Base-by-base conservation (phyloP, 2,329 filamentous ascomycete genomes). In the Fusarium siculi region DNA sequence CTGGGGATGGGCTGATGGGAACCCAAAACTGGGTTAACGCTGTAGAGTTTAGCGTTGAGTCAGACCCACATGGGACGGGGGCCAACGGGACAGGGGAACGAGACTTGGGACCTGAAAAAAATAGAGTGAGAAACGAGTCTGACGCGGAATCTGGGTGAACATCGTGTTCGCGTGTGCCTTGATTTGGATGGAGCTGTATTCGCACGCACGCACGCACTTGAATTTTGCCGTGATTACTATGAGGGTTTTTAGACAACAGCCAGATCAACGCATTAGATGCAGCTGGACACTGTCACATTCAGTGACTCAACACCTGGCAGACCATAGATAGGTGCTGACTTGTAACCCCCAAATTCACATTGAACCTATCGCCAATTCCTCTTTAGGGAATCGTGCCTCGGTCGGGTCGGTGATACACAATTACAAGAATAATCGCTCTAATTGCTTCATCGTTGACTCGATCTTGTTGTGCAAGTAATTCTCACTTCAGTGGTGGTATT, bases 321-420 rank as follows among this genome's bases (percentile, higher is more conserved):
- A 12, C 12, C 34, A 9, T 15, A 32, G 12, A 12, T 32, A 40
- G 14, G 4, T 32, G 40, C 21, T 30, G 19, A 11, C 47, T 12
- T 16, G 9, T 40, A 52, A 25, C 60, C 7, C 7, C 34, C 25
- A 39, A 42, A 32, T 11, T 56, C 46, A 40, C 11, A 66, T 32
- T 74, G 72, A 74, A 40, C 68, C 72, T 58, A 74, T 74, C 72
- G 30, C 72, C 72, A 74, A 70, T 63, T 66, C 72, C 72, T 73
- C 53, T 74, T 73, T 69, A 44, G 68, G 72, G 72, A 74, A 74
- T 60, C 64, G 67, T 61, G 36, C 67, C 67, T 72, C 57, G 55
- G 49, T 55, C 44, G 30, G 40, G 54, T 73, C 40, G 71, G 63
- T 73, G 50, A 64, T 50, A 50, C 58, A 71, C 40, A 25, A 40